These are phyloP conservation scores for Fraxinus dipetala DNA, from an alignment of 305 asterid genomes.

Conservation along the genomic window DNA sequence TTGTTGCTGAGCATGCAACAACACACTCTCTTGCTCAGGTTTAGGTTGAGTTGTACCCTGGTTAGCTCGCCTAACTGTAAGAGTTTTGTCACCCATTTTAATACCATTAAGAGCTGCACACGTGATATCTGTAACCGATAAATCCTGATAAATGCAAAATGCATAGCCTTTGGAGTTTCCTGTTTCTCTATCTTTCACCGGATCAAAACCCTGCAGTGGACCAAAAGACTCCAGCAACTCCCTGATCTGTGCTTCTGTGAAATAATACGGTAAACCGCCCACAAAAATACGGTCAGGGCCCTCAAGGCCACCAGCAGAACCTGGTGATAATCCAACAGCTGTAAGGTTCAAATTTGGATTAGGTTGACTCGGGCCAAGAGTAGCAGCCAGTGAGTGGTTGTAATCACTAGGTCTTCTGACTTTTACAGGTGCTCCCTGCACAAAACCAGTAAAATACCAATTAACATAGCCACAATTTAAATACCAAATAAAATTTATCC, in stretches of 20 bases:
- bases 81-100: slow-evolving; percentile 96
- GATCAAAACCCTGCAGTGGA: slow-evolving; percentile 82
- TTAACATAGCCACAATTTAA: background rate
- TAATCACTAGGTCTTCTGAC: slow-evolving; percentile 97
- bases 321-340: slow-evolving; percentile 88
- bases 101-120: slow-evolving; percentile 98
- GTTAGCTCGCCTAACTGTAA: slow-evolving; percentile 90
- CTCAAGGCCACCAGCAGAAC: slow-evolving; percentile 89
- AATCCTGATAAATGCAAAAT: slow-evolving; percentile 85
- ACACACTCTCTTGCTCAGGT: slow-evolving; percentile 90
- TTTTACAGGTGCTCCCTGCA: slow-evolving; percentile 97
- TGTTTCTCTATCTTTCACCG: slow-evolving; percentile 95
- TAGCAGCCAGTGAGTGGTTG: slow-evolving; percentile 87
- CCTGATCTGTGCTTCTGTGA: slow-evolving; percentile 82
- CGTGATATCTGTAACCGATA: slow-evolving; percentile 90
- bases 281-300: slow-evolving; percentile 93
- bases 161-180: slow-evolving; percentile 99
- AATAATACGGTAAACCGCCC: slow-evolving; percentile 89
- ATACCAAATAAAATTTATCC: background rate
- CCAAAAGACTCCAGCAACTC: slow-evolving; percentile 97
- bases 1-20: slow-evolving; percentile 92
- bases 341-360: slow-evolving; percentile 76
- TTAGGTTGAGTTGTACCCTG: slow-evolving; percentile 80
- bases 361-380: slow-evolving; percentile 97
- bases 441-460: background rate